These are phyloP conservation scores for Lentinula guzmanii DNA, from an alignment of 768 basidiomycete species.

Conservation along the genomic window DNA sequence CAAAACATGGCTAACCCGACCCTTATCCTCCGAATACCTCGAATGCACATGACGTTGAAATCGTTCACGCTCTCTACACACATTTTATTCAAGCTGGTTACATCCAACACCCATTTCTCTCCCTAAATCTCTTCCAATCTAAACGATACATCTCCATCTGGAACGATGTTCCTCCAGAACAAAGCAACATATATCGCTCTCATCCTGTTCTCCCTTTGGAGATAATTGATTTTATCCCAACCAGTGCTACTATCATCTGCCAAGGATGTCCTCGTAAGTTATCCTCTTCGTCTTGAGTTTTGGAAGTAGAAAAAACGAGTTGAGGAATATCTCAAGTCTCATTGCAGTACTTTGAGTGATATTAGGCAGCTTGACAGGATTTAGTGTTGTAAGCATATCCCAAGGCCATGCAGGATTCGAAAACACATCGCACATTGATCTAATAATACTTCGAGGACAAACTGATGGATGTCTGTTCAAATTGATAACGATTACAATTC, in stretches of 20 bases:
- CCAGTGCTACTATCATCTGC: neutral
- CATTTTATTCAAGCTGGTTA: constrained; percentile 16
- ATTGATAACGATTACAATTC: too few species aligned
- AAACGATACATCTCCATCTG: neutral
- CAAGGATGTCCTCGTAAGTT: neutral
- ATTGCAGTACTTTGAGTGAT: too few species aligned
- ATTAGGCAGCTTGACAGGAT: too few species aligned
- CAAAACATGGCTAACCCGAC: constrained; percentile 28
- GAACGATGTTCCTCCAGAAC: neutral
- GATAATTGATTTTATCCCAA: neutral
- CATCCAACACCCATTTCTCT: neutral
- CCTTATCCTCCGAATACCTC: constrained; percentile 26
- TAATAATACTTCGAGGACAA: too few species aligned
- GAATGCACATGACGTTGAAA: constrained; percentile 34
- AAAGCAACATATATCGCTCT: neutral
- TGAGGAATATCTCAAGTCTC: too few species aligned
- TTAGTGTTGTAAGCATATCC: too few species aligned
- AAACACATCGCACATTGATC: too few species aligned
- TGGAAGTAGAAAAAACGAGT: too few species aligned
- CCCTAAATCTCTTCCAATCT: neutral
- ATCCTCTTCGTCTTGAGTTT: neutral
- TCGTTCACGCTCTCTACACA: constrained; percentile 29
- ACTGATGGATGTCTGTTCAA: too few species aligned
- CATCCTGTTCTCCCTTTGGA: constrained; percentile 2
- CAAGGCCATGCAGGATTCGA: too few species aligned